phyloP scores from a whole-genome alignment of 148 eudicot genomes.

The Amaranthus palmeri region DNA sequence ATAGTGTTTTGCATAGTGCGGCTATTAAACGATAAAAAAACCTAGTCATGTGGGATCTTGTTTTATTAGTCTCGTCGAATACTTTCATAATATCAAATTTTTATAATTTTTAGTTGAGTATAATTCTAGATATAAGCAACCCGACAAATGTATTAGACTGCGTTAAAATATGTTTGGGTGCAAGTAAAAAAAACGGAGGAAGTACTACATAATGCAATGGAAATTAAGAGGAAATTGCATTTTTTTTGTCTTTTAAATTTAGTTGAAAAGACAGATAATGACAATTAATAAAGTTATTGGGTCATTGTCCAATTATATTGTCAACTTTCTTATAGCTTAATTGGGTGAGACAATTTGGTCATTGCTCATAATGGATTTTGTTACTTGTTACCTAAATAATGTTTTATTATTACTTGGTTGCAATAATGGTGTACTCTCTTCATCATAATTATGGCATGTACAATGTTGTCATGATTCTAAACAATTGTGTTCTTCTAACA shows the following conservation, averaged over 20 bases:
- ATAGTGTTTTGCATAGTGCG: no score
- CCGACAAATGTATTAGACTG: no score
- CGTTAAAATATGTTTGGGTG: no score
- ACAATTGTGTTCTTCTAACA: not conserved
- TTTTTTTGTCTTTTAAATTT: slow-evolving; percentile 18
- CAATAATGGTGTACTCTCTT: not conserved
- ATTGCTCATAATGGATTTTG: not conserved
- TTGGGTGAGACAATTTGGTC: not conserved
- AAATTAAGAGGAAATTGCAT: slow-evolving; percentile 22
- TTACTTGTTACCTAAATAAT: slow-evolving; percentile 2
- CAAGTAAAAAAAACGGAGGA: no score
- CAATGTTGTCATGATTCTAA: not conserved
- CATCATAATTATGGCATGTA: not conserved
- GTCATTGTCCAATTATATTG: slow-evolving; percentile 13
- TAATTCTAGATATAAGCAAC: no score
- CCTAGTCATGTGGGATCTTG: no score
- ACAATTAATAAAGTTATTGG: not conserved
- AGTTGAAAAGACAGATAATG: slow-evolving; percentile 1
- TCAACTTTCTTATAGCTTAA: slow-evolving; percentile 15
- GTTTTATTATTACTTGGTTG: not conserved
- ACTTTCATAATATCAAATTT: no score
- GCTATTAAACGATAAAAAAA: no score
- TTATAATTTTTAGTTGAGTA: no score
- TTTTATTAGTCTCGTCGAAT: no score
- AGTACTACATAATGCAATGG: slow-evolving; percentile 4